phyloP scores from a whole-genome alignment of 257 asterid genomes.

The Marsdenia floribunda region DNA sequence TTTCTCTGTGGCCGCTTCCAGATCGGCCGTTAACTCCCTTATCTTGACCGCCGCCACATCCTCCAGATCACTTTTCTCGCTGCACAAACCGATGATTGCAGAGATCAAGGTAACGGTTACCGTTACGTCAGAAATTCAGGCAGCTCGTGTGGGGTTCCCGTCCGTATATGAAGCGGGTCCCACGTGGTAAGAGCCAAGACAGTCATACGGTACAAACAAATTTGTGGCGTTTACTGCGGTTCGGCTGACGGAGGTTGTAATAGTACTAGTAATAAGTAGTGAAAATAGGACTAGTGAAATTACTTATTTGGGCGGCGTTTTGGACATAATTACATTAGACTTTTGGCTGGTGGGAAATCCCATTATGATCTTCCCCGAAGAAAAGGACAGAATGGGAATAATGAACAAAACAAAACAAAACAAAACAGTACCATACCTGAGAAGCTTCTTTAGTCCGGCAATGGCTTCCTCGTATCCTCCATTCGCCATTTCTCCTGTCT shows the following conservation, averaged over 20 bases:
- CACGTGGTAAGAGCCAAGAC: conserved; percentile 7
- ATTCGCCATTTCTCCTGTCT: conserved; percentile 55
- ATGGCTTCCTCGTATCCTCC: conserved; percentile 69
- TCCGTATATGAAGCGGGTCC: conserved; percentile 13
- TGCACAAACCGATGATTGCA: conserved; percentile 12
- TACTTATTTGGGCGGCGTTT: conserved; percentile 30
- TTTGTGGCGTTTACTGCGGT: conserved; percentile 17
- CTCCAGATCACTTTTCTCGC: conserved; percentile 58
- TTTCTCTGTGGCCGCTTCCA: conserved; percentile 30
- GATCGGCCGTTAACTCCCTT: conserved; percentile 58
- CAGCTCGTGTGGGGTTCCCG: conserved; percentile 20
- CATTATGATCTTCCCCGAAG: conserved; percentile 5
- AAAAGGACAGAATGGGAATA: conserved; percentile 6
- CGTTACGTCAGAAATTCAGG: conserved; percentile 4
- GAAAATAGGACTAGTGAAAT: conserved; percentile 9
- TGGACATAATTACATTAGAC: conserved; percentile 1
- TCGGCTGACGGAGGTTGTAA: neutral
- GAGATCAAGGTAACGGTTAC: conserved; percentile 7
- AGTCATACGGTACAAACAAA: conserved; percentile 3
- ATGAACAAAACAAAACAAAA: neutral
- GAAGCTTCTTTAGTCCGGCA: conserved; percentile 67
- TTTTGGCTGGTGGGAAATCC: conserved; percentile 14
- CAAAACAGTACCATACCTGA: conserved; percentile 36
- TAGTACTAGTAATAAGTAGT: too few relatives aligned
- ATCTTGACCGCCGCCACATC: conserved; percentile 69